Evolutionary conservation across 805 yeast species (phyloP), one percentile per base, ranked within the genome.

Genomic region (Ogataea siamensis): DNA sequence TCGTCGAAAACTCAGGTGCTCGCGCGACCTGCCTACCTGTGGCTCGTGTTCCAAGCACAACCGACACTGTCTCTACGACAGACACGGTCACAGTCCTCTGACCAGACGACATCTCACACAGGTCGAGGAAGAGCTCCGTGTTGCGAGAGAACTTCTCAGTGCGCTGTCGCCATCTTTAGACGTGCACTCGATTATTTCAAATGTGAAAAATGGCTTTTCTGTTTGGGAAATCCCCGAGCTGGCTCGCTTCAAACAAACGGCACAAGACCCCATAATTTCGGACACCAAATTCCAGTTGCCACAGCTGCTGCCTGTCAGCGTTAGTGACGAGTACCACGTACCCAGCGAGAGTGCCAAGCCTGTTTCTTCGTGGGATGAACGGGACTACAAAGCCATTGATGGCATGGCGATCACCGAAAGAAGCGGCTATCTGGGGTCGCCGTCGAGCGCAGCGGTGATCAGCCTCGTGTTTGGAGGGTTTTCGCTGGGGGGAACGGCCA

Each of bases 371-470:
- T 38, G 44, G 44, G 46, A 43, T 20, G 49, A 45, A 17, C 34
- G 42, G 9, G 23, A 37, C 22, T 16, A 13, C 12, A 10, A 28
- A 17, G 21, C 21, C 14, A 27, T 25, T 7, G 49, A 45, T 22
- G 49, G 49, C 27, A 45, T 45, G 49, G 49, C 49, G n/a, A 45
- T 39, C 15, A 30, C 46, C 4, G 49, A 43, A 13, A 30, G 30
- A 32, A 45, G 38, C 28, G 49, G 49, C 21, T 45, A 42, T 32
- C 17, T 45, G 33, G 49, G 49, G 9, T 37, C 42, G 4, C 39
- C 40, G 5, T 43, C 50, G 16, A 43, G 36, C 16, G 47, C 47
- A 3, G 35, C 45, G 4, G 31, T 46, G 32, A 43, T 46, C 13
- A 28, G 28, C 12, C 35, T 32, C 7, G 37, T 28, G 11, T 41